These are phyloP conservation scores for Colletotrichum tropicicola DNA, from an alignment of 2,329 filamentous ascomycete species.

Conservation along the genomic window DNA sequence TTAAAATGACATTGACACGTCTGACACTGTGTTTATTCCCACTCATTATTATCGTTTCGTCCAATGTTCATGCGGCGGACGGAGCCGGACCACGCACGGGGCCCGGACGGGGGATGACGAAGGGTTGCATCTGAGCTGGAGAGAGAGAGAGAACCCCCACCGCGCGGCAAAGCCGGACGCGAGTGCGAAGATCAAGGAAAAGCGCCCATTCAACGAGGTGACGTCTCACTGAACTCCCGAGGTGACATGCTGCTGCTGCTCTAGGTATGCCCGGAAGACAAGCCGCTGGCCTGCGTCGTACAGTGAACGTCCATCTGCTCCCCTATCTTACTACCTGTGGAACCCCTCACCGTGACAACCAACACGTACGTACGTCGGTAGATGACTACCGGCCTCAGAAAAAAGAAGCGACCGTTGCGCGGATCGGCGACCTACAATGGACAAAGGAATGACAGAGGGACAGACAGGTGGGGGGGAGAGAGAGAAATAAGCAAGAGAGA, in stretches of 20 bases:
- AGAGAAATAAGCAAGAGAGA: neutral
- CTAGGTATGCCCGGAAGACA: no score
- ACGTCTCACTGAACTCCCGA: neutral
- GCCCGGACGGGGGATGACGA: neutral
- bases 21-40: neutral
- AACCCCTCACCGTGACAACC: no score
- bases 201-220: neutral
- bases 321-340: no score
- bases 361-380: no score
- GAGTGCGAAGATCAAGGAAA: neutral
- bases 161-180: constrained; percentile 37
- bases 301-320: no score
- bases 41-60: no score
- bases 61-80: constrained; percentile 4
- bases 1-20: constrained; percentile 3
- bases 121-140: neutral
- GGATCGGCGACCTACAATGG: no score
- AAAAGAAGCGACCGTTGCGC: no score
- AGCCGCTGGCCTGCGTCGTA: no score
- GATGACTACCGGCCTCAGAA: no score
- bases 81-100: neutral
- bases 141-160: constrained; percentile 32
- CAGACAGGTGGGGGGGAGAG: no score
- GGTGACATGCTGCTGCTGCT: constrained; percentile 9
- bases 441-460: no score